Base-by-base conservation (phyloP, 2,329 filamentous ascomycete genomes). In the Calonectria naviculata region DNA sequence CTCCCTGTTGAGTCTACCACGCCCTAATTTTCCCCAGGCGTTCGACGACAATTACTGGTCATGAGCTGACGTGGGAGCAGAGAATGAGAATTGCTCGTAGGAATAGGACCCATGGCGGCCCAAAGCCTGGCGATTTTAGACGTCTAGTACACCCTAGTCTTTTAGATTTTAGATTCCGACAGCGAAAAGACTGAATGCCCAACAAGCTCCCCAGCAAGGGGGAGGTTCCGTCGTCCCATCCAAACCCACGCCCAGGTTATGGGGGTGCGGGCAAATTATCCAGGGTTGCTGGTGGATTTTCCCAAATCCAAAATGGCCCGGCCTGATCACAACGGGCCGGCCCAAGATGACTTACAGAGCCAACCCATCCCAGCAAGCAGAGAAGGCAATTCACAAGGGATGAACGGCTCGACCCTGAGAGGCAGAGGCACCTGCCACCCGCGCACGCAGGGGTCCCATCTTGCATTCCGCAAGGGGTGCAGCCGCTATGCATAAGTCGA, bases 191-290 rank as follows among this genome's bases (percentile, higher is more conserved):
- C 56, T 42, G 34, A 34, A 61, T 54, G 36, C 62, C 52, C 31
- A 28, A 34, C 49, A 44, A 21, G 17, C 67, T 38, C 36, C 28
- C 31, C 41, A 60, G 42, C 62, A 56, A 65, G 62, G 62, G 54
- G 67, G 29, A 34, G 10, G 31, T 17, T 56, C 52, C 46, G 62
- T 70, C 62, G 54, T 70, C 62, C 67, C 61, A 70, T 65, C 61
- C 54, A 44, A 69, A n/a, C n/a, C 34, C 34, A 36, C 34, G 46
- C 67, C 68, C 54, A 54, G 62, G 63, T 62, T 54, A 70, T 58
- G 64, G 68, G 68, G 38, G 60, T 63, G 49, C 64, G 42, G 56
- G 36, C 65, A 71, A 71, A 71, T 68, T 68, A 68, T 68, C 65
- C 61, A 71, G 70, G 65, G 65, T 47, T 44, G 54, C 19, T 29